Conservation (phyloP, 805 yeast genomes). For the Candida krabiensis region DNA sequence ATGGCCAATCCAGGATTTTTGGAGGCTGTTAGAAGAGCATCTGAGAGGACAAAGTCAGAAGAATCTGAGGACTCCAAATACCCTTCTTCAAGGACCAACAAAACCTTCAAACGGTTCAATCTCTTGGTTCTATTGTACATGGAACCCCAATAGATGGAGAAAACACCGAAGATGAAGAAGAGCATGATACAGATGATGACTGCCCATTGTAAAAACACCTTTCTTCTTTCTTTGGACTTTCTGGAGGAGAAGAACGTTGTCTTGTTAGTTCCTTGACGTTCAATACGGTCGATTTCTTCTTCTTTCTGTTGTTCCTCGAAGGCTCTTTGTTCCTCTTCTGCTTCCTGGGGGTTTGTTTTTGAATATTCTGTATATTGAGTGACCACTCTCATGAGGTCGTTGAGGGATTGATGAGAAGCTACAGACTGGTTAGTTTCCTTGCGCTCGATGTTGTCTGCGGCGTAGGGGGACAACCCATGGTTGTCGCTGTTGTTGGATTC, state of each 20-base stretch:
- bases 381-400: conserved; percentile 19
- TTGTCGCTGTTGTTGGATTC: too few relatives aligned
- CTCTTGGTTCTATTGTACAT: conserved; percentile 34
- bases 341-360: conserved; percentile 12
- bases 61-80: conserved; percentile 21
- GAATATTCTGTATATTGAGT: conserved; percentile 26
- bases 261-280: not conserved
- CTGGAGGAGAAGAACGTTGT: conserved; percentile 19
- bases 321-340: conserved; percentile 3
- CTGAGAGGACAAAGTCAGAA: conserved; percentile 30
- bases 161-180: conserved; percentile 36
- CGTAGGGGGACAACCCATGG: too few relatives aligned
- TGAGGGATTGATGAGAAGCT: not conserved
- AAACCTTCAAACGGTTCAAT: conserved; percentile 35
- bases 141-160: conserved; percentile 53
- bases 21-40: conserved; percentile 25
- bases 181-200: conserved; percentile 31
- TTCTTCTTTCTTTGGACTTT: conserved; percentile 12
- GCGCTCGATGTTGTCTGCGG: not conserved
- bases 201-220: conserved; percentile 14
- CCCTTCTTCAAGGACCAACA: conserved; percentile 40
- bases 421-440: not conserved
- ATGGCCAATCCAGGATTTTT: conserved; percentile 10
- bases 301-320: conserved; percentile 6
- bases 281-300: conserved; percentile 1